Evolutionary conservation across 2,329 filamentous ascomycete genomes (phyloP), one percentile per base, ranked within the genome.

Genomic region (Setomelanomma holmii): DNA sequence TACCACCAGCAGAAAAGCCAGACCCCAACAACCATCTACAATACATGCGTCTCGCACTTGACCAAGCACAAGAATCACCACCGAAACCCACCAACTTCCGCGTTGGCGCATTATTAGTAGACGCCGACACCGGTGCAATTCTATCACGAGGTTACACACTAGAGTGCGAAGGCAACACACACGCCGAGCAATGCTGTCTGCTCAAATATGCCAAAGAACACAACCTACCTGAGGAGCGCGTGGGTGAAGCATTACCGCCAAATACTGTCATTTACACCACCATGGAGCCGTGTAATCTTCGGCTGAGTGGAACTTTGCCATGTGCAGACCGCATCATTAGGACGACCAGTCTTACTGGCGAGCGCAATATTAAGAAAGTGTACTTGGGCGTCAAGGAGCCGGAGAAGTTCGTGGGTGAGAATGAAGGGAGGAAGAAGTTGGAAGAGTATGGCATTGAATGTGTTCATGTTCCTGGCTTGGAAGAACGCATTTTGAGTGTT

Each of bases 101-200:
- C 53, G 93, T 99, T 19, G 95, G 95, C 36, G 95, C 95, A n/a
- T 75, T 96, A n/a, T 82, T 98, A 34, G 82, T 95, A 17, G 81
- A 86, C 51, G 72, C 80, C 12, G 75, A 76, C 36, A 81, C 78
- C 30, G 82, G 86, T 63, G 71, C 76, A 21, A 79, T 96, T 51
- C 80, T 96, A 22, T 85, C 89, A 1, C 90, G 90, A 1, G 93
- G 95, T 48, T 98, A 93, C 78, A 97, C 95, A 0, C 83, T 97
- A 52, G 93, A 99, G 75, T 85, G 93, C 4, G 82, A 86, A 0
- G 95, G 93, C 36, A 99, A 99, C 77, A 98, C 95, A 0, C 95
- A 99, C 70, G 95, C 95, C 3, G 95, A 99, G 72, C 92, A 99
- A 77, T 93, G 89, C 74, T 96, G 91, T 69, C 83, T 99, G 50